Base-by-base conservation (phyloP, 2,329 filamentous ascomycete genomes). In the Talaromyces piceae region DNA sequence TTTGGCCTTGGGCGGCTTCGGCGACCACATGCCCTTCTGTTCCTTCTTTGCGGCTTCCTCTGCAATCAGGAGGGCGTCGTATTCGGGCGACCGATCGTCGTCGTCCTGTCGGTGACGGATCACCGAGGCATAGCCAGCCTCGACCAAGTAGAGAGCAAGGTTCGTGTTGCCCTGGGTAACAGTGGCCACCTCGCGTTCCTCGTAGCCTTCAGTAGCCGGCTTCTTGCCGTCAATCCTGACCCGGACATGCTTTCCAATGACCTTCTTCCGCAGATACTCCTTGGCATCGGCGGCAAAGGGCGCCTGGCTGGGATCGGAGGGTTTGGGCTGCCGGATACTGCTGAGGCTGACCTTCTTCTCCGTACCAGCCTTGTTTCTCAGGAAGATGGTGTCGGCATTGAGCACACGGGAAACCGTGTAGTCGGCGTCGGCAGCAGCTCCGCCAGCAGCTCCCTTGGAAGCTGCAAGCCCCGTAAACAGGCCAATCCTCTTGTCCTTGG, bases 31-130 rank as follows among this genome's bases (percentile, higher is more conserved):
- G 47, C 93, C 93, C 75, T 91, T 95, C 71, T 86, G 84, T 60
- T 88, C 88, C 56, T 87, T 83, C 72, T 94, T 91, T 47, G 93
- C 91, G 54, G 68, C 63, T 47, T 71, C 69, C 59, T 75, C 72
- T 8, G 71, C 70, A 12, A 69, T 65, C 30, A 75, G 59, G 26
- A 76, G 60, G 33, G 75, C 70, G 62, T 98, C 93, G 65, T 97
- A 98, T 68, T 96, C 91, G 16, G 91, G 85, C 45, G 91, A 91
- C 49, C 93, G 82, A 69, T 98, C 93, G 3, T 88, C 88, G 64
- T 98, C 93, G 63, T 97, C 91, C 71, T 91, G 88, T 57, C 91
- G 83, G 73, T 98, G 93, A 55, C 93, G 85, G 63, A 98, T 94
- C 7, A 98, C 93, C 0, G 91, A 91, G 22, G 86, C 88, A 75